phyloP scores from a whole-genome alignment of 306 rosid genomes.

The Cicer judaicum region DNA sequence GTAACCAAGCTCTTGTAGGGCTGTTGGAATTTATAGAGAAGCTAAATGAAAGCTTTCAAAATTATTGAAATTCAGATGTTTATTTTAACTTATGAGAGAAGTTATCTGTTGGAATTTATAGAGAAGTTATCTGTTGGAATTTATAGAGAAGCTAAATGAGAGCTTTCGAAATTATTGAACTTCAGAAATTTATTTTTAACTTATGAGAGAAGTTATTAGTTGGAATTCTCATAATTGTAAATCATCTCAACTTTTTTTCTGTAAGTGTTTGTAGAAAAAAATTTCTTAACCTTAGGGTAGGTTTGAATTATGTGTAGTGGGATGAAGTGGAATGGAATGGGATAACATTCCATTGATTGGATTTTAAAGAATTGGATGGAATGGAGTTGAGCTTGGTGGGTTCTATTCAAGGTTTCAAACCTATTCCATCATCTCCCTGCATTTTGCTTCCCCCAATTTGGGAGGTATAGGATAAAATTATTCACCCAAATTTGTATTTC shows the following conservation, averaged over 20 bases:
- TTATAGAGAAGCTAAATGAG: neutral
- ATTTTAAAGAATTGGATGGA: neutral
- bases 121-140: neutral
- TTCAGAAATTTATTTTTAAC: neutral
- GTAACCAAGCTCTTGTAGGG: neutral
- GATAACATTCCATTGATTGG: neutral
- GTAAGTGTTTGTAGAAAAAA: neutral
- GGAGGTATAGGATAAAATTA: neutral
- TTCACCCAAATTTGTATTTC: neutral
- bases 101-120: neutral
- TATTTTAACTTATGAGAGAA: neutral
- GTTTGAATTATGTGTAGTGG: neutral
- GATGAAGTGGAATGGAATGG: neutral
- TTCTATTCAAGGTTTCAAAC: neutral
- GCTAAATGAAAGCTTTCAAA: neutral
- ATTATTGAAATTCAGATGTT: neutral
- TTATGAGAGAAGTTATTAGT: neutral
- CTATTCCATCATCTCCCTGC: neutral
- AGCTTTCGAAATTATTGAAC: neutral
- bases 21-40: neutral
- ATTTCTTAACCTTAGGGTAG: neutral
- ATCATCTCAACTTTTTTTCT: conserved; percentile 12
- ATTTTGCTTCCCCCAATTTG: neutral
- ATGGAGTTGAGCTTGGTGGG: neutral
- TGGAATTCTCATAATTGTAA: neutral